These are phyloP conservation scores for Aureobasidium subglaciale DNA, from an alignment of 2,329 filamentous ascomycete species.

Conservation along the genomic window DNA sequence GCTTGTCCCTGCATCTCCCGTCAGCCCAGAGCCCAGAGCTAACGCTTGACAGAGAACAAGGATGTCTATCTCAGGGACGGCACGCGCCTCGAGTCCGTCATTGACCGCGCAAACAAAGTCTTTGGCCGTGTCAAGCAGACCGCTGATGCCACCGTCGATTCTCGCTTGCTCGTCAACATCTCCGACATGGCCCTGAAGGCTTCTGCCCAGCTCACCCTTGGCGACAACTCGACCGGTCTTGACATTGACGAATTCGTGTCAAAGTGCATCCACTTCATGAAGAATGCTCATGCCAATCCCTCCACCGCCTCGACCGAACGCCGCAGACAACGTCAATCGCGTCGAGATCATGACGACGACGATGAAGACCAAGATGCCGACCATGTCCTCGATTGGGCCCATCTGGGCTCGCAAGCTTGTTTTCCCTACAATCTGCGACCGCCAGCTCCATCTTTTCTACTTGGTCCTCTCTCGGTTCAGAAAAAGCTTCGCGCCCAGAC, in stretches of 20 bases:
- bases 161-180: conserved; percentile 72
- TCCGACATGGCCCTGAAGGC: conserved; percentile 77
- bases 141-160: conserved; percentile 82
- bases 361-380: conserved; percentile 53
- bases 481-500: conserved; percentile 68
- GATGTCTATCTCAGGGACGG: conserved; percentile 65
- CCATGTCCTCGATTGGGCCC: conserved; percentile 78
- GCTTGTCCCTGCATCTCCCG: conserved; percentile 17
- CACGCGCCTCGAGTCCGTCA: conserved; percentile 47
- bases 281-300: conserved; percentile 32
- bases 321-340: conserved; percentile 14
- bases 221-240: conserved; percentile 65
- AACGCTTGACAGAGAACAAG: conserved; percentile 51
- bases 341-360: conserved; percentile 49
- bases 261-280: conserved; percentile 86
- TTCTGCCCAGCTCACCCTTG: conserved; percentile 65
- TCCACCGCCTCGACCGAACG: conserved; percentile 34
- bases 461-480: conserved; percentile 82
- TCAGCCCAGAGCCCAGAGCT: neutral
- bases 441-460: conserved; percentile 71
- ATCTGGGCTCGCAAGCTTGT: conserved; percentile 71
- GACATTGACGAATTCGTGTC: conserved; percentile 89
- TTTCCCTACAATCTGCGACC: conserved; percentile 67
- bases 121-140: conserved; percentile 68
- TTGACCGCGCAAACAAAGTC: conserved; percentile 46